phyloP scores from a whole-genome alignment of 2,329 filamentous ascomycete species.

The Fusarium dlaminii region DNA sequence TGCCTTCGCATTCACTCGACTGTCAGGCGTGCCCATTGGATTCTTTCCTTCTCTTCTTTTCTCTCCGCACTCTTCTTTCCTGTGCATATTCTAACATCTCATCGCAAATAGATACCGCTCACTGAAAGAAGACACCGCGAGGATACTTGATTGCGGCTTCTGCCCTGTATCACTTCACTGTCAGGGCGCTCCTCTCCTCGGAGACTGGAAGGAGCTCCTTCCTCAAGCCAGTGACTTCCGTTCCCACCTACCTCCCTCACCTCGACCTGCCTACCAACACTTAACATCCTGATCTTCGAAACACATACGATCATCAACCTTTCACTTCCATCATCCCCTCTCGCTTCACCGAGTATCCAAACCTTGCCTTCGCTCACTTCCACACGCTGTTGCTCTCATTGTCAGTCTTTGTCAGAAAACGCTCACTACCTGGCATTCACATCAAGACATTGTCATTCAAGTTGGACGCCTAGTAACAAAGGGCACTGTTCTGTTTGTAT shows the following conservation, averaged over 20 bases:
- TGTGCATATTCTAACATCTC: background rate
- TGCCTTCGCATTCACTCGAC: background rate
- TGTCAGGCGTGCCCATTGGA: background rate
- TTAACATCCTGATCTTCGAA: background rate
- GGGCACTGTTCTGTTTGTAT: slow-evolving; percentile 48
- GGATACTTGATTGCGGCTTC: background rate
- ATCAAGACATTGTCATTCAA: slow-evolving; percentile 9
- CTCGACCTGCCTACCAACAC: background rate
- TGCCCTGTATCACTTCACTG: background rate
- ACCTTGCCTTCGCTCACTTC: slow-evolving; percentile 6
- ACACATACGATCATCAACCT: background rate
- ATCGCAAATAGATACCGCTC: background rate
- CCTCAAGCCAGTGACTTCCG: background rate
- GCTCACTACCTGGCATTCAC: slow-evolving; percentile 16
- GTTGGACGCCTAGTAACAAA: slow-evolving; percentile 35
- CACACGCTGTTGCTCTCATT: slow-evolving; percentile 3
- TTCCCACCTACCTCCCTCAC: background rate
- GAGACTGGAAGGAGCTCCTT: slow-evolving; percentile 19
- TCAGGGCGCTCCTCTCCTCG: background rate
- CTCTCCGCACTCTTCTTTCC: background rate
- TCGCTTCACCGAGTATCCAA: slow-evolving; percentile 5
- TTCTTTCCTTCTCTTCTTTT: background rate
- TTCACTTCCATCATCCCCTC: slow-evolving; percentile 8
- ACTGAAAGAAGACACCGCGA: background rate
- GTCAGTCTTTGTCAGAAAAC: slow-evolving; percentile 13